Evolutionary conservation across 2,329 filamentous ascomycete species (phyloP).

Genomic region (Tothia fuscella): DNA sequence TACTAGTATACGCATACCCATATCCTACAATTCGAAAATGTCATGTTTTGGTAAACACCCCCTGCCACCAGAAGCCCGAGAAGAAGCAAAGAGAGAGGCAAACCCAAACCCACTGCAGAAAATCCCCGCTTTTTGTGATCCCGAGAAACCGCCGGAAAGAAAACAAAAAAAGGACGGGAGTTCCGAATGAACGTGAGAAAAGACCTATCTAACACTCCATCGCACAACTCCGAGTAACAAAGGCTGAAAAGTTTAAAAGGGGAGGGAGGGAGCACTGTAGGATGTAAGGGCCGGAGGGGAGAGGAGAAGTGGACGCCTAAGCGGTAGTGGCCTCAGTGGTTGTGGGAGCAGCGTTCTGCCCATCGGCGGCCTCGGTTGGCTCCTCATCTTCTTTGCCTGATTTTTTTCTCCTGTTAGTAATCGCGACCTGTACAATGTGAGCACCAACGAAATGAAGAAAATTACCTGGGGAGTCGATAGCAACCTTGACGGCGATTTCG

Average conservation of each 20-base stretch:
- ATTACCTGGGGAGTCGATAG: constrained; percentile 98
- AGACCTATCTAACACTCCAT: background rate
- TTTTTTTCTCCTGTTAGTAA: too few species aligned
- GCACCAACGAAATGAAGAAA: too few species aligned
- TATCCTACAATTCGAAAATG: too few species aligned
- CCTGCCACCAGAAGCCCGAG: too few species aligned
- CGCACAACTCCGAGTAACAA: background rate
- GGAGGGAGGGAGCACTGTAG: background rate
- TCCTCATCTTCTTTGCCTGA: constrained; percentile 93
- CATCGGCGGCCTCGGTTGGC: constrained; percentile 31
- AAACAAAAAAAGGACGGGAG: background rate
- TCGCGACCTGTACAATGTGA: too few species aligned
- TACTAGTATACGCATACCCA: too few species aligned
- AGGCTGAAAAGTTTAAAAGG: background rate
- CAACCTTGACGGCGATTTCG: constrained; percentile 99
- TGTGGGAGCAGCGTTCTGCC: constrained; percentile 14
- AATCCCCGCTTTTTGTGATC: too few species aligned
- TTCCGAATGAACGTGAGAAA: background rate
- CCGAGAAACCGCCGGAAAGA: background rate
- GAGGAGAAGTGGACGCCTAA: background rate
- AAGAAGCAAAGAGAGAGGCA: too few species aligned
- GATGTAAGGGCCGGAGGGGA: background rate
- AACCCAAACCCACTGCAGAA: too few species aligned
- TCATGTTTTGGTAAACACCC: too few species aligned
- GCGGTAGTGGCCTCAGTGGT: constrained; percentile 8